phyloP scores from a whole-genome alignment of 257 asterid genomes.

The Prunella vulgaris region DNA sequence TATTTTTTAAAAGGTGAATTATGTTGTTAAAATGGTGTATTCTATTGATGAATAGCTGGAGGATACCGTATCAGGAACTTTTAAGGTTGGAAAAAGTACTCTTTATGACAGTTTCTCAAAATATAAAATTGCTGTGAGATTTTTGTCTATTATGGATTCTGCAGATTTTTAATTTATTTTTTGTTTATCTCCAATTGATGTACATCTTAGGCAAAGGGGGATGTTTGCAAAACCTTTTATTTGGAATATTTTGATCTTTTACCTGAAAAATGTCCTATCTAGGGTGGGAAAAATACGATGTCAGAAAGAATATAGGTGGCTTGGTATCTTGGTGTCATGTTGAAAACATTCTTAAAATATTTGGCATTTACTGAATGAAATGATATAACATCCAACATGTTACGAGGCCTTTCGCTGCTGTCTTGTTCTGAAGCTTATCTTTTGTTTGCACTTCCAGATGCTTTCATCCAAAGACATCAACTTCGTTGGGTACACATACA shows the following conservation, averaged over 20 bases:
- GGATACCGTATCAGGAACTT: not conserved
- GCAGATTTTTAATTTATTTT: too few relatives aligned
- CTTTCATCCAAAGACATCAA: slow-evolving; percentile 93
- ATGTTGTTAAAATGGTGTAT: not conserved
- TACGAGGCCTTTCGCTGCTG: not conserved
- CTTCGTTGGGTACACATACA: slow-evolving; percentile 97
- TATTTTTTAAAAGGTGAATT: not conserved
- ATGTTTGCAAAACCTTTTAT: not conserved
- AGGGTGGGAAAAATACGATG: too few relatives aligned
- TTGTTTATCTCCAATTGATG: not conserved
- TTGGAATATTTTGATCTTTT: slow-evolving; percentile 9
- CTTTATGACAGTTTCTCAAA: not conserved
- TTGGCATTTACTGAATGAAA: too few relatives aligned
- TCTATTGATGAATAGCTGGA: not conserved
- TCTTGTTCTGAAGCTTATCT: slow-evolving; percentile 19
- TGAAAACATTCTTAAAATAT: too few relatives aligned
- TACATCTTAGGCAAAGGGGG: not conserved
- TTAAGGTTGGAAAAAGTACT: not conserved
- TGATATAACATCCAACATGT: too few relatives aligned
- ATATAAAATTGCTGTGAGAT: slow-evolving; percentile 1
- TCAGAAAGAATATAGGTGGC: too few relatives aligned
- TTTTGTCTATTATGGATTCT: slow-evolving; percentile 11
- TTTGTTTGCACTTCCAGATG: slow-evolving; percentile 48
- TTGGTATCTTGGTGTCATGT: too few relatives aligned
- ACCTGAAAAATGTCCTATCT: not conserved